phyloP scores from a whole-genome alignment of 83 land plant species.

The Picea mariana region DNA sequence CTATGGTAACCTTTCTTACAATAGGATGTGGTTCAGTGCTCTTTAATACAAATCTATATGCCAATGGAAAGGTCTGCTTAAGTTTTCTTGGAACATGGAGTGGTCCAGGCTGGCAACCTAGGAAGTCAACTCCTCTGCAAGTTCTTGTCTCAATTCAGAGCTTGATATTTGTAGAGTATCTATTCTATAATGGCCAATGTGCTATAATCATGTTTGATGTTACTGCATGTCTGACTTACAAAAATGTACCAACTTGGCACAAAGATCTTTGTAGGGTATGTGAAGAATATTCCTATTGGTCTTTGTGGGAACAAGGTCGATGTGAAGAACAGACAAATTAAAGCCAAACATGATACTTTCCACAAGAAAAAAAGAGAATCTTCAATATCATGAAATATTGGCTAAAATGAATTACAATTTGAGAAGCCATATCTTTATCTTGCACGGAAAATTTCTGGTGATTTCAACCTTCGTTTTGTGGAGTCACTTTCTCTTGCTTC shows the following conservation, averaged over 20 bases:
- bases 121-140: too few species aligned
- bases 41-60: too few species aligned
- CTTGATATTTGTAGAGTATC: too few species aligned
- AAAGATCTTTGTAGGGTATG: too few species aligned
- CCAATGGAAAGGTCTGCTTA: too few species aligned
- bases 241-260: too few species aligned
- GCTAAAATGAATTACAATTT: slow-evolving; percentile 79
- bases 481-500: slow-evolving; percentile 86
- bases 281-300: slow-evolving; percentile 80
- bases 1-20: too few species aligned
- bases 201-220: slow-evolving; percentile 17
- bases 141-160: too few species aligned
- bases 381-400: slow-evolving; percentile 56
- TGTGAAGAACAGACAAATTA: slow-evolving; percentile 69
- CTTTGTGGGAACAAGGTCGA: slow-evolving; percentile 25
- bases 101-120: too few species aligned
- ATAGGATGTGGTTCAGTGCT: too few species aligned
- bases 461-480: slow-evolving; percentile 76
- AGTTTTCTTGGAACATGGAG: too few species aligned
- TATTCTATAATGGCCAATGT: slow-evolving; percentile 55
- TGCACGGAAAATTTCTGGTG: background rate
- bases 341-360: slow-evolving; percentile 72
- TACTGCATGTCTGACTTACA: slow-evolving; percentile 21
- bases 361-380: slow-evolving; percentile 34
- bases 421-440: too few species aligned